phyloP scores from a whole-genome alignment of 805 yeast genomes.

The Kregervanrija fluxuum region DNA sequence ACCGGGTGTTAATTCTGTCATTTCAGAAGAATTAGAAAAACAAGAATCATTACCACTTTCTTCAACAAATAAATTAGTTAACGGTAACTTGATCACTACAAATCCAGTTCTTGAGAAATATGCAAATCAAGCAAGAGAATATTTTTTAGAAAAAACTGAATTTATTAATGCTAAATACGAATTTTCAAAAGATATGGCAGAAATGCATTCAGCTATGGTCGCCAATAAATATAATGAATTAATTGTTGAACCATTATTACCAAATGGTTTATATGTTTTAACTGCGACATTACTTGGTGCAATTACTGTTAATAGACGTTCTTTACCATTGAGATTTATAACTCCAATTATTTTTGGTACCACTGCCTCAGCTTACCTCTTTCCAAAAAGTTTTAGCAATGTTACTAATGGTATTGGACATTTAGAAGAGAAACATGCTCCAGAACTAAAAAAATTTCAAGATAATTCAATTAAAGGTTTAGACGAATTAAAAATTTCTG shows the following conservation, averaged over 20 bases:
- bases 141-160: slow-evolving; percentile 31
- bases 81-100: slow-evolving; percentile 50
- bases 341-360: slow-evolving; percentile 46
- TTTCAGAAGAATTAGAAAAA: slow-evolving; percentile 30
- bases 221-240: slow-evolving; percentile 26
- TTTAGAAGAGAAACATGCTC: slow-evolving; percentile 30
- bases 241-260: slow-evolving; percentile 49
- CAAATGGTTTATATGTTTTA: slow-evolving; percentile 45
- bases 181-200: slow-evolving; percentile 40
- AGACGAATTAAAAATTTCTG: not conserved
- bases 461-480: slow-evolving; percentile 7
- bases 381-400: slow-evolving; percentile 43
- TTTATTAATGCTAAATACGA: slow-evolving; percentile 35
- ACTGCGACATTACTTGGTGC: slow-evolving; percentile 53
- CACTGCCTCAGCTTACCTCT: slow-evolving; percentile 34
- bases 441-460: slow-evolving; percentile 27
- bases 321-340: slow-evolving; percentile 42
- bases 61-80: slow-evolving; percentile 25
- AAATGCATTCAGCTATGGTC: slow-evolving; percentile 34
- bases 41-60: slow-evolving; percentile 27
- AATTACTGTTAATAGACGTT: slow-evolving; percentile 40
- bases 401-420: slow-evolving; percentile 20
- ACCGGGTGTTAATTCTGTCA: slow-evolving; percentile 37
- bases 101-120: slow-evolving; percentile 40
- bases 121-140: slow-evolving; percentile 33